Percentiles rank a stretch among this genome's conserved stretches.
phyloP scores from a whole-genome alignment of 805 yeast genomes.

The Myxozyma geophila region DNA sequence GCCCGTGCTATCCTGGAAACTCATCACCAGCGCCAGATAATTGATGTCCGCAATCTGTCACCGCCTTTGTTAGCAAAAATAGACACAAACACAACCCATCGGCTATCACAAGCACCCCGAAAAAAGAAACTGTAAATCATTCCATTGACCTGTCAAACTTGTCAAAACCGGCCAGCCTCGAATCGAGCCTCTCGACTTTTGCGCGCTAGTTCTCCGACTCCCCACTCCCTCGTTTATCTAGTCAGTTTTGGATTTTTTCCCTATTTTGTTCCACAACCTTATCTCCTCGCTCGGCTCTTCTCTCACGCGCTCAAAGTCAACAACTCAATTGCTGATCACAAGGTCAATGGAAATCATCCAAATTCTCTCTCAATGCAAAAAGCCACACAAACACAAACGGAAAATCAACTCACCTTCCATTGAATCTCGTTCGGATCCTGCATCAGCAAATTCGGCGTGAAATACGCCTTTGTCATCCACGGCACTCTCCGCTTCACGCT shows the following conservation, averaged over 20 bases:
- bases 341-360: too few relatives aligned
- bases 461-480: constrained; percentile 15
- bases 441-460: constrained; percentile 15
- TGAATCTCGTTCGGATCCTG: constrained; percentile 12
- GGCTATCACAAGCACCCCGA: neutral
- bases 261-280: too few relatives aligned
- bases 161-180: too few relatives aligned
- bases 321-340: too few relatives aligned
- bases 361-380: too few relatives aligned
- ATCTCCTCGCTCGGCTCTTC: too few relatives aligned
- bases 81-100: neutral
- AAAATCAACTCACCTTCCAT: constrained; percentile 10
- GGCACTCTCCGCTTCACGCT: neutral
- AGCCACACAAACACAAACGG: neutral
- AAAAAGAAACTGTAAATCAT: neutral
- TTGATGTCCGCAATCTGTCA: constrained; percentile 20
- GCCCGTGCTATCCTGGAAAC: constrained; percentile 4
- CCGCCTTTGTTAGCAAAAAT: neutral
- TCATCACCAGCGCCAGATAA: constrained; percentile 12
- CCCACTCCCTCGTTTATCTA: too few relatives aligned
- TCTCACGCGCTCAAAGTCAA: too few relatives aligned
- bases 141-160: too few relatives aligned
- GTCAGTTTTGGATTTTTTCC: too few relatives aligned
- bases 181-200: too few relatives aligned
- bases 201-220: too few relatives aligned